These are phyloP conservation scores for Rhododendron simsii DNA, from an alignment of 148 eudicot genomes.

Conservation along the genomic window DNA sequence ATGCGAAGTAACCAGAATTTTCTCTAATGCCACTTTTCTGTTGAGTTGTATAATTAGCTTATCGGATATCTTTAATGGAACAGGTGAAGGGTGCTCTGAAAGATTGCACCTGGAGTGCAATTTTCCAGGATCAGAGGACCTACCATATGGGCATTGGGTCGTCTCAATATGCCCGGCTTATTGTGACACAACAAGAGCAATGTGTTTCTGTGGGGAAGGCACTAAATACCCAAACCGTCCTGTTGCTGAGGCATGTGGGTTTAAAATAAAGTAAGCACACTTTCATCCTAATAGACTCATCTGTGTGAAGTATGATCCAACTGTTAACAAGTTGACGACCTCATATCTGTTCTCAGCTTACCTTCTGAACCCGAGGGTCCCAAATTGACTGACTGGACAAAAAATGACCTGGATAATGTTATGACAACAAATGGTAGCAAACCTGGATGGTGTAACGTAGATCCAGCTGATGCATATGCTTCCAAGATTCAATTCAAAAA, in stretches of 20 bases:
- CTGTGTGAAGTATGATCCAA: background rate
- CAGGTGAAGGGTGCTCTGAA: constrained; percentile 76
- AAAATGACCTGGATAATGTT: constrained; percentile 55
- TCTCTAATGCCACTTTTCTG: background rate
- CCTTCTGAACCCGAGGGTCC: constrained; percentile 59
- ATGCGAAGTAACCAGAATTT: background rate
- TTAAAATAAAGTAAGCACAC: constrained; percentile 55
- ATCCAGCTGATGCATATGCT: constrained; percentile 68
- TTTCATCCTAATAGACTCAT: background rate
- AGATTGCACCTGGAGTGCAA: constrained; percentile 60
- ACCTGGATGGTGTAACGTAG: constrained; percentile 93
- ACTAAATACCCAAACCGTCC: constrained; percentile 95
- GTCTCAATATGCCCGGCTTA: constrained; percentile 78
- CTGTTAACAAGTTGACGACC: background rate
- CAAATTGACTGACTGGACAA: constrained; percentile 55
- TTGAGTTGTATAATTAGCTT: background rate
- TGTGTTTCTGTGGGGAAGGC: constrained; percentile 97
- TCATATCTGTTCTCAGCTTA: constrained; percentile 26
- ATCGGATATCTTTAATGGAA: constrained; percentile 11
- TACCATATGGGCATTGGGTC: constrained; percentile 77
- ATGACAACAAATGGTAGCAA: constrained; percentile 64
- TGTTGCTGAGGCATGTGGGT: constrained; percentile 84
- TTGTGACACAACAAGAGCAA: constrained; percentile 85
- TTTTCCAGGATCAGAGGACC: constrained; percentile 51
- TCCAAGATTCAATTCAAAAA: constrained; percentile 56